phyloP scores from a whole-genome alignment of 169 alveolate genomes.

The Cryptosporidium sp. region DNA sequence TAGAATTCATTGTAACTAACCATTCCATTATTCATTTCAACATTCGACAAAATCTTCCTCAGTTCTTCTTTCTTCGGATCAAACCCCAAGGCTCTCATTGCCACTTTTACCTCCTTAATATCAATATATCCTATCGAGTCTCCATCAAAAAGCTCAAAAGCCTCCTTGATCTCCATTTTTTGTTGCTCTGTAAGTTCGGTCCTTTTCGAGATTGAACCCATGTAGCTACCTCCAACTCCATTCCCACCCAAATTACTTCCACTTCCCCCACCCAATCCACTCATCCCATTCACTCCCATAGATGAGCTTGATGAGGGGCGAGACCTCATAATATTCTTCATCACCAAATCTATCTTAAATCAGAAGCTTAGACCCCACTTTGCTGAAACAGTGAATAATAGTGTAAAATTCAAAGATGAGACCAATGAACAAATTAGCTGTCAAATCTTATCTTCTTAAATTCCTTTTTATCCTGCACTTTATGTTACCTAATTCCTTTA shows the following conservation, averaged over 20 bases:
- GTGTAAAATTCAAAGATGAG: not conserved
- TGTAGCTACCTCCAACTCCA: not conserved
- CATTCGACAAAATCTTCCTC: constrained; percentile 83
- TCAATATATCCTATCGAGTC: constrained; percentile 96
- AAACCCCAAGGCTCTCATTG: constrained; percentile 98
- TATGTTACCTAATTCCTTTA: not conserved
- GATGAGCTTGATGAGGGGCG: constrained; percentile 69
- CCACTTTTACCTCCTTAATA: constrained; percentile 97
- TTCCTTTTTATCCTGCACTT: not conserved
- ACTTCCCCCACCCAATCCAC: constrained; percentile 67
- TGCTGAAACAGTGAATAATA: not conserved
- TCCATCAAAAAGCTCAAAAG: constrained; percentile 98
- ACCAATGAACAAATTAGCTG: not conserved
- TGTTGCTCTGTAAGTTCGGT: constrained; percentile 87
- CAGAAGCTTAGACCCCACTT: not conserved
- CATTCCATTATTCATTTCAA: constrained; percentile 78
- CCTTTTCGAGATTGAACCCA: constrained; percentile 68
- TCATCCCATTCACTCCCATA: constrained; percentile 5
- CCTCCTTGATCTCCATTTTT: constrained; percentile 95
- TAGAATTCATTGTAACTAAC: constrained; percentile 85
- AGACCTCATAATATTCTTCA: constrained; percentile 52
- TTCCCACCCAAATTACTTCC: constrained; percentile 57
- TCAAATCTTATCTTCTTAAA: not conserved
- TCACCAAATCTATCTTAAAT: not conserved
- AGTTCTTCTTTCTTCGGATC: constrained; percentile 97